Evolutionary conservation across 305 asterid species (phyloP).

Genomic region (Solanum chacoense): DNA sequence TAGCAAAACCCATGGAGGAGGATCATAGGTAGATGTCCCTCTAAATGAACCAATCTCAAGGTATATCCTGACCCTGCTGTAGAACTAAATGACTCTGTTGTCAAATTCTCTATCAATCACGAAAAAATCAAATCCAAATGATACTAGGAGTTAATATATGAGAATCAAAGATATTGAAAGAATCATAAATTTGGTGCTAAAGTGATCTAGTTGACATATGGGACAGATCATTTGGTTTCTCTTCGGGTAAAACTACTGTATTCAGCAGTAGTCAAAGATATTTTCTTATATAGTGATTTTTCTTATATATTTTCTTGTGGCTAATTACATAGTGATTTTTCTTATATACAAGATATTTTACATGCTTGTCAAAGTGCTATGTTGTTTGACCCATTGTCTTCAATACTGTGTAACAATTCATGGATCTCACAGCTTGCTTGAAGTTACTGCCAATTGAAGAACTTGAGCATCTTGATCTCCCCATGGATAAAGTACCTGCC

Average conservation of each 20-base stretch:
- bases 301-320: neutral
- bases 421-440: constrained; percentile 51
- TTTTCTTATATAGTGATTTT: too few relatives aligned
- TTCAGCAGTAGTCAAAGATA: too few relatives aligned
- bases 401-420: neutral
- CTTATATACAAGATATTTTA: neutral
- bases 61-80: neutral
- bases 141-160: neutral
- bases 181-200: neutral
- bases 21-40: neutral
- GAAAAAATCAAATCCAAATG: neutral
- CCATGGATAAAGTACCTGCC: constrained; percentile 28
- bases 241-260: neutral
- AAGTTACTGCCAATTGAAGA: constrained; percentile 73
- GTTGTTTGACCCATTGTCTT: neutral
- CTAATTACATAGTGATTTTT: neutral
- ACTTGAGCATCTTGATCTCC: constrained; percentile 61
- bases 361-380: neutral
- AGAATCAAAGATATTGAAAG: neutral
- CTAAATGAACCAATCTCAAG: neutral
- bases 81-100: neutral
- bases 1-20: neutral
- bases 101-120: neutral
- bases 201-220: neutral
- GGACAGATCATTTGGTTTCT: neutral